Evolutionary conservation across 2,329 filamentous ascomycete species (phyloP), one percentile per base, ranked within the genome.

Genomic region (Metarhizium guizhouense): DNA sequence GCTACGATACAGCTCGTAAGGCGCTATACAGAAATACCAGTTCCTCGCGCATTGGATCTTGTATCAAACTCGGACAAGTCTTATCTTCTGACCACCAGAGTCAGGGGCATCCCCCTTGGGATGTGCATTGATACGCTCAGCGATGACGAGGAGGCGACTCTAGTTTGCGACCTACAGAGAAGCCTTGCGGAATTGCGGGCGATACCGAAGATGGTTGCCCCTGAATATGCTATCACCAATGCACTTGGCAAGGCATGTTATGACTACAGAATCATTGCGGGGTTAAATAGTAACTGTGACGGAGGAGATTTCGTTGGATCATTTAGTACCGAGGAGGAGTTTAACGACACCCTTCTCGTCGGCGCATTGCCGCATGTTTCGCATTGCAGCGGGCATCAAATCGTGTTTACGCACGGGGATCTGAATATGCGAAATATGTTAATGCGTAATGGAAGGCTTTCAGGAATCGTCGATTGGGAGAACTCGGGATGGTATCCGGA

Each of bases 351-450:
- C 25, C 54, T 58, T 0, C 42, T 20, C 4, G n/a, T 48, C 1
- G 11, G 11, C 0, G 48, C 47, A 0, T 25, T 60, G 3, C 57
- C 56, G 6, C 11, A 20, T 45, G 42, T 55, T 18, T 42, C 42
- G 11, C 57, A 59, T 4, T 6, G 13, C 11, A 49, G 18, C 14
- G 54, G 53, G 3, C 56, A 62, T 29, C 13, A n/a, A 0, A 56
- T 62, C 16, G 67, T 74, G 0, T 76, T 81, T 55, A 77, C 76
- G 1, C 77, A 81, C 25, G 64, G 65, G 3, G 65, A 70, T 34
- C 54, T 71, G 0, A 67, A 63, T 29, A 61, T 60, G 51, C 34
- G 64, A 0, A 71, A 70, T 30, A 55, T 70, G 6, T 18, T 70
- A 1, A 60, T 67, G 0, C 54, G 56, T 0, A 63, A 61, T 7